phyloP scores from a whole-genome alignment of 1,284 basidiomycete species.

The Apiotrichum montevideense region DNA sequence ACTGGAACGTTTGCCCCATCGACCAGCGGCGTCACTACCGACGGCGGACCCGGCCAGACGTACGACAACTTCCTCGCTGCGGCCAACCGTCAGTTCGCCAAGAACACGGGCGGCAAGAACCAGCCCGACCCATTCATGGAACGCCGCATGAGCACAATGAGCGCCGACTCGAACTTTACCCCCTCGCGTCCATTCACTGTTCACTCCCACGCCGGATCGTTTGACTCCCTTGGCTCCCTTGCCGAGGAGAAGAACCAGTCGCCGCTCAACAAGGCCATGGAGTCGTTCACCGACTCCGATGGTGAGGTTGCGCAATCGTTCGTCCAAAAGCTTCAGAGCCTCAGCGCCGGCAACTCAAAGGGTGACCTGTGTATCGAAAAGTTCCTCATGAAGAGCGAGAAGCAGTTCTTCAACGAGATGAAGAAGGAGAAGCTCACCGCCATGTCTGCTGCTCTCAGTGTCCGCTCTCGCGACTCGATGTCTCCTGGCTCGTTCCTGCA shows the following conservation, averaged over 20 bases:
- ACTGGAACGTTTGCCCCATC: conserved; percentile 27
- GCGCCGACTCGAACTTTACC: conserved; percentile 26
- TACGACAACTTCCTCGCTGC: conserved; percentile 75
- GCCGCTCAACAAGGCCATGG: conserved; percentile 84
- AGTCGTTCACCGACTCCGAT: conserved; percentile 86
- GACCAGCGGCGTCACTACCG: background rate
- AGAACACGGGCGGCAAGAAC: conserved; percentile 64
- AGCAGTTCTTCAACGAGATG: conserved; percentile 82
- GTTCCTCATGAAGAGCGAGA: conserved; percentile 81
- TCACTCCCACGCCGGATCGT: conserved; percentile 72
- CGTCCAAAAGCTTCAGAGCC: conserved; percentile 70
- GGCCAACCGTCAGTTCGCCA: conserved; percentile 72
- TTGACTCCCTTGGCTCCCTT: conserved; percentile 80
- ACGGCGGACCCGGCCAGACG: conserved; percentile 4
- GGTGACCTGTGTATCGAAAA: conserved; percentile 85
- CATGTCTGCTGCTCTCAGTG: conserved; percentile 41
- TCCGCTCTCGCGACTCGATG: conserved; percentile 65
- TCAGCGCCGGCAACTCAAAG: conserved; percentile 80
- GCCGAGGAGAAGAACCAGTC: conserved; percentile 84
- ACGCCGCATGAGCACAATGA: conserved; percentile 32
- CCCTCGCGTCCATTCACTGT: conserved; percentile 68
- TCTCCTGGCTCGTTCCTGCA: conserved; percentile 19
- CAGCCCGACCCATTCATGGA: conserved; percentile 71
- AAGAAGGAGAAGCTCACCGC: conserved; percentile 64
- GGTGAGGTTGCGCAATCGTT: conserved; percentile 84